Evolutionary conservation across 257 asterid genomes (phyloP).

Genomic region (Handroanthus guayacan): DNA sequence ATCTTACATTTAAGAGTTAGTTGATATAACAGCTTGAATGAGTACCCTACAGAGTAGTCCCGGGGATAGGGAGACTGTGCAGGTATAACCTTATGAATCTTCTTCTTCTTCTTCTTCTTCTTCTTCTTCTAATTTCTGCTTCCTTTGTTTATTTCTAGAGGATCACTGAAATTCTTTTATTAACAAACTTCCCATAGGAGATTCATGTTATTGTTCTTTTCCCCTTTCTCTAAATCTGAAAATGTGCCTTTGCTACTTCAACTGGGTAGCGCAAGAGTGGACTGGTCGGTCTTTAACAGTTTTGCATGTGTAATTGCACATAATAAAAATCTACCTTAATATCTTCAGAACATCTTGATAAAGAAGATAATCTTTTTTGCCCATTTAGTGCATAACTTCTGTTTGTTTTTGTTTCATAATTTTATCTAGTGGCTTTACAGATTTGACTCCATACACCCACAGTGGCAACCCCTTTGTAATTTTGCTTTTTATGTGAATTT

Average conservation of each 20-base stretch:
- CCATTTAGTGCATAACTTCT: neutral
- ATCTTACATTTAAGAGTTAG: constrained; percentile 31
- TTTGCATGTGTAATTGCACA: constrained; percentile 3
- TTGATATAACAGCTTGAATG: constrained; percentile 59
- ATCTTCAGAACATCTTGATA: constrained; percentile 20
- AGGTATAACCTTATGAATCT: constrained; percentile 48
- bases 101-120: neutral
- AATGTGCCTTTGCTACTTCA: neutral
- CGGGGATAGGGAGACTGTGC: constrained; percentile 62
- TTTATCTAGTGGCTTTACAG: constrained; percentile 22
- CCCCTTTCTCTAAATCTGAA: constrained; percentile 13
- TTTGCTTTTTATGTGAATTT: neutral
- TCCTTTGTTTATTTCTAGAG: constrained; percentile 18
- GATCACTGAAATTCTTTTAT: neutral
- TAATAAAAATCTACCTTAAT: constrained; percentile 2
- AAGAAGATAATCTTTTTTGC: constrained; percentile 13
- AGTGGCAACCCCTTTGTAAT: neutral
- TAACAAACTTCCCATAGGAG: neutral
- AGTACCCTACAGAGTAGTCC: constrained; percentile 52
- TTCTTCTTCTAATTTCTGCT: constrained; percentile 19
- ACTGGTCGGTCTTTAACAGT: neutral
- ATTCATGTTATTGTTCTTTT: neutral
- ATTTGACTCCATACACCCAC: neutral
- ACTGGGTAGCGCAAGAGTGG: neutral
- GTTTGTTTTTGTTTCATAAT: constrained; percentile 17